These are phyloP conservation scores for Helicostylum pulchrum DNA, from an alignment of 192 early-diverging fungal species.

Conservation along the genomic window DNA sequence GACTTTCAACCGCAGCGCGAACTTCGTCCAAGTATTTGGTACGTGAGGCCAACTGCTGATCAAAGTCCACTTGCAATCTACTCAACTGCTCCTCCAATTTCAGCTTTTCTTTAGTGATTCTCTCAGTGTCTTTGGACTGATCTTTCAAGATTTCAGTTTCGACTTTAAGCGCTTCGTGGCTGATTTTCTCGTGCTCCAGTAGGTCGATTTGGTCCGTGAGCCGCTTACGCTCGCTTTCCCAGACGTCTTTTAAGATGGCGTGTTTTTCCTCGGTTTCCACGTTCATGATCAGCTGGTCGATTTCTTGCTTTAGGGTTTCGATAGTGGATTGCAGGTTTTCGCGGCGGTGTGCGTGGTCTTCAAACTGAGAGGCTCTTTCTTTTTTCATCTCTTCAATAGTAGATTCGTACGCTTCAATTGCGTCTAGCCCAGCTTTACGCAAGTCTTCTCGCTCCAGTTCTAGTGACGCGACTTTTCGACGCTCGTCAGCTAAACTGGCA, in stretches of 20 bases:
- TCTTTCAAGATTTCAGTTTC: conserved; percentile 40
- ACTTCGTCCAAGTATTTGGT: conserved; percentile 27
- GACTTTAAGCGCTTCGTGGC: conserved; percentile 28
- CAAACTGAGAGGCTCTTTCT: conserved; percentile 24
- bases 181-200: conserved; percentile 29
- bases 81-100: conserved; percentile 38
- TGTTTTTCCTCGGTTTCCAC: conserved; percentile 40
- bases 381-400: conserved; percentile 41
- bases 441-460: conserved; percentile 36
- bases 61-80: conserved; percentile 30
- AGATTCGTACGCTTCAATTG: conserved; percentile 44
- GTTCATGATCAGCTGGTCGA: conserved; percentile 43
- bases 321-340: conserved; percentile 41
- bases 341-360: conserved; percentile 25
- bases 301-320: conserved; percentile 42
- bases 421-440: conserved; percentile 41
- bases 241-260: conserved; percentile 47
- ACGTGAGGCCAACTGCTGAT: conserved; percentile 23
- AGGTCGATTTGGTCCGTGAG: conserved; percentile 40
- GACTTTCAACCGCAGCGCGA: conserved; percentile 18
- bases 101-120: conserved; percentile 39
- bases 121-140: conserved; percentile 39
- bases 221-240: conserved; percentile 49
- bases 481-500: conserved; percentile 29
- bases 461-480: conserved; percentile 23